These are phyloP conservation scores for Triticum aestivum DNA, from an alignment of 176 grass and related monocot genomes.

Conservation along the genomic window DNA sequence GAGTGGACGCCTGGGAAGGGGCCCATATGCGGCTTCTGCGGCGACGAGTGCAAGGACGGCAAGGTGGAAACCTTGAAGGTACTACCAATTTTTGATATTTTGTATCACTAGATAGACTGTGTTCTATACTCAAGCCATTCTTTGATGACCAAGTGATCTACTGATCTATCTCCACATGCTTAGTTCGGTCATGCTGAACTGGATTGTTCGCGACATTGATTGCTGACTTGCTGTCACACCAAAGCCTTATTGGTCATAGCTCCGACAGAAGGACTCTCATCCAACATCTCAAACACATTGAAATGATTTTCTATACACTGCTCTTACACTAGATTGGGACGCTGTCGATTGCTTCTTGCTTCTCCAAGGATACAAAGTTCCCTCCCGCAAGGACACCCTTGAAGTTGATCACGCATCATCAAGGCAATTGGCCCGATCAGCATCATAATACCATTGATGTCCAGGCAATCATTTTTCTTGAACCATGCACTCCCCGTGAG, in stretches of 20 bases:
- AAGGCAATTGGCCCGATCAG: background rate
- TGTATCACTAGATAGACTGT: background rate
- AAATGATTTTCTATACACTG: background rate
- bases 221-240: too few species aligned
- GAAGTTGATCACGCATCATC: background rate
- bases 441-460: background rate
- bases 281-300: background rate
- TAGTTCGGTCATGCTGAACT: background rate
- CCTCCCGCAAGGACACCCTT: background rate
- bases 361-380: background rate
- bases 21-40: slow-evolving; percentile 50
- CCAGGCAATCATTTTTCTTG: background rate
- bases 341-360: background rate
- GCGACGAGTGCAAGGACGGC: slow-evolving; percentile 29
- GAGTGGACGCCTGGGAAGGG: slow-evolving; percentile 57
- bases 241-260: background rate
- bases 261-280: background rate
- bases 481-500: background rate
- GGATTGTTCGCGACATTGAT: background rate
- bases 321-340: background rate
- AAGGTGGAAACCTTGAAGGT: slow-evolving; percentile 54
- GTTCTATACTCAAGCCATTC: background rate
- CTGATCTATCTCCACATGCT: background rate
- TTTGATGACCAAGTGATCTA: background rate
- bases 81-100: background rate